These are phyloP conservation scores for Basidiobolus meristosporus DNA, from an alignment of 371 early-diverging fungal species.

Conservation along the genomic window DNA sequence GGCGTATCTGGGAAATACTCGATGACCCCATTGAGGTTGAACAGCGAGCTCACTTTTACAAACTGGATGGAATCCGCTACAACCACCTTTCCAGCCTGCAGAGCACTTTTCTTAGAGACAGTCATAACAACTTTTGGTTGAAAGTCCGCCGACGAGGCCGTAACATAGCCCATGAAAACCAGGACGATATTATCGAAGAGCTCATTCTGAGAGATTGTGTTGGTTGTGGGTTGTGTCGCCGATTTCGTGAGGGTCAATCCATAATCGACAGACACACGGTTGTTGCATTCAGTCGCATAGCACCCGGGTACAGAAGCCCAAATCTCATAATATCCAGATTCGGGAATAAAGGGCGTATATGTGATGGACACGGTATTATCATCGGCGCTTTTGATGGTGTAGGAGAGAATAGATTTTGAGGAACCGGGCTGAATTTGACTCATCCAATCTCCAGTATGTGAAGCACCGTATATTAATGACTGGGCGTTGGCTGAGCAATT, in stretches of 20 bases:
- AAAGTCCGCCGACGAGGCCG: conserved; percentile 12
- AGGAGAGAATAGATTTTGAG: neutral
- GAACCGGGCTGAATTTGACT: neutral
- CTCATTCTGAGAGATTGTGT: conserved; percentile 14
- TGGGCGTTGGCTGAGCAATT: conserved; percentile 14
- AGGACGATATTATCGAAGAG: conserved; percentile 8
- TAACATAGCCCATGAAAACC: conserved; percentile 24
- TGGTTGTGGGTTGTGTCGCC: conserved; percentile 6
- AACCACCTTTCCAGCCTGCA: conserved; percentile 7
- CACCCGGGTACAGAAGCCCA: too few species aligned
- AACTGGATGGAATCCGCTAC: conserved; percentile 28
- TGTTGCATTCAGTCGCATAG: neutral
- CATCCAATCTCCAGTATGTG: neutral
- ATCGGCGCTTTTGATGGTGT: neutral
- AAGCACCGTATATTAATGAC: conserved; percentile 9
- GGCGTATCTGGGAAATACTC: too few species aligned
- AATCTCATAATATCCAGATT: too few species aligned
- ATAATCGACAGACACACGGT: conserved; percentile 9
- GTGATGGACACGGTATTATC: neutral
- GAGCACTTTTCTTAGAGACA: conserved; percentile 8
- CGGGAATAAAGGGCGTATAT: too few species aligned
- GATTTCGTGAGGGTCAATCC: conserved; percentile 8
- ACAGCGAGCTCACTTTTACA: conserved; percentile 19
- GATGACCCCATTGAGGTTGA: conserved; percentile 7
- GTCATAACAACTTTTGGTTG: conserved; percentile 20